Base-by-base conservation (phyloP, 441 rosid species). In the Adansonia gregorii region DNA sequence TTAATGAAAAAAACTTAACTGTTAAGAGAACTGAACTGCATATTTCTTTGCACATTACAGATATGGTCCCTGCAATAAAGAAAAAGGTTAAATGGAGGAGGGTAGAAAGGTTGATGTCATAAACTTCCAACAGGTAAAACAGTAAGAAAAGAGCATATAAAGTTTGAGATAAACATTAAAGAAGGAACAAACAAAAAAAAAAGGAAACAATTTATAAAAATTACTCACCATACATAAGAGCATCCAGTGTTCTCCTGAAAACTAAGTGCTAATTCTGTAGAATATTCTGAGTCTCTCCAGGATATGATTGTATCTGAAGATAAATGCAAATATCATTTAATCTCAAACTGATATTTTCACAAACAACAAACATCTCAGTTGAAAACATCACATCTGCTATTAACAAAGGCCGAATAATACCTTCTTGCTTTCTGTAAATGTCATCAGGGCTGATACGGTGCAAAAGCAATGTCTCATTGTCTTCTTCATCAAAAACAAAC, bases 391-490 rank as follows among this genome's bases (percentile, higher is more conserved):
- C 5, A n/a, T 52, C 64, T 74, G 17, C 48, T 39, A 73, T 45
- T 31, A 35, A n/a, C 20, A 19, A 78, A 48, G 49, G 76, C 27
- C 86, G 75, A 72, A 55, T 11, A 14, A 74, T 85, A 97, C 99
- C 99, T 92, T 94, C 98, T 91, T 97, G 99, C 88, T 93, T 97
- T 85, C 98, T 86, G 78, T 97, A 94, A 60, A 97, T 93, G 78
- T 93, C 97, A 81, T 94, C 98, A 8, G 93, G 84, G 71, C 87
- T 88, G 74, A 97, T 97, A 24, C 88, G 98, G 82, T 97, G 99
- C 84, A 87, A 82, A 83, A 97, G 99, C 78, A 97, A 84, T 7
- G 93, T 93, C 81, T 91, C 97, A 66, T 91, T 93, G 81, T 94
- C 99, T 78, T 97, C 98, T 82, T 94, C 98, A 86, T 93, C 98